Evolutionary conservation across 2,329 filamentous ascomycete species (phyloP), one percentile per base, ranked within the genome.

Genomic region (Fusarium concolor): DNA sequence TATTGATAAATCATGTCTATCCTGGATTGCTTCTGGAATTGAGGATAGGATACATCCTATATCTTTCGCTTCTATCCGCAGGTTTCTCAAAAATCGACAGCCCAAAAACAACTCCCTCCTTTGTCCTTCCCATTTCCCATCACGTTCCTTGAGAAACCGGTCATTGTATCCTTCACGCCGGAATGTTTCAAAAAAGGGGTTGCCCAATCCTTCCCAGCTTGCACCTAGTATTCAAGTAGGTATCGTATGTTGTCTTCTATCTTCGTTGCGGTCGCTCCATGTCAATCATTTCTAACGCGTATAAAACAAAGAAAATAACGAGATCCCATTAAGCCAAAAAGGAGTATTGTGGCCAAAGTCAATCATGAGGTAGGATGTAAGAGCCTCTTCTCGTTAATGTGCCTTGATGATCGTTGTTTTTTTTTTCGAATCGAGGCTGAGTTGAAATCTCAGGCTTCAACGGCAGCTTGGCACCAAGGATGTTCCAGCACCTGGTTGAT

Each of bases 401-500:
- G 22, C 56, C 53, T 50, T 57, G 56, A 44, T 63, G 29, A 47
- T 47, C 41, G 46, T 58, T 50, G 28, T 59, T 38, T 55, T 45
- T 38, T 55, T 45, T 28, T 62, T 42, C 28, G 18, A 39, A 35
- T 37, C 33, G 26, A 20, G 42, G n/a, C 17, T 26, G 20, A 39
- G 33, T 24, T 17, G 10, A 5, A 17, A 45, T 37, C 28, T 70
- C 50, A 70, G 53, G 26, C 35, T 29, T 52, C 49, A 31, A 39
- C 24, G 37, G 33, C 24, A 42, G 64, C 65, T 49, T 77, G 74
- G 61, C 79, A 92, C 96, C 96, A 99, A n/a, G 91, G 89, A 79
- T 98, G 95, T 55, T 92, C 88, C 58, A 97, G 81, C 18, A 99
- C 94, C 77, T 94, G 90, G 62, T 91, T 89, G 73, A 98, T 98